A percentile compares a stretch with the other conserved stretches of the same genome.
phyloP scores from a whole-genome alignment of 129 eudicot species.

The Gnaphalium uliginosum region DNA sequence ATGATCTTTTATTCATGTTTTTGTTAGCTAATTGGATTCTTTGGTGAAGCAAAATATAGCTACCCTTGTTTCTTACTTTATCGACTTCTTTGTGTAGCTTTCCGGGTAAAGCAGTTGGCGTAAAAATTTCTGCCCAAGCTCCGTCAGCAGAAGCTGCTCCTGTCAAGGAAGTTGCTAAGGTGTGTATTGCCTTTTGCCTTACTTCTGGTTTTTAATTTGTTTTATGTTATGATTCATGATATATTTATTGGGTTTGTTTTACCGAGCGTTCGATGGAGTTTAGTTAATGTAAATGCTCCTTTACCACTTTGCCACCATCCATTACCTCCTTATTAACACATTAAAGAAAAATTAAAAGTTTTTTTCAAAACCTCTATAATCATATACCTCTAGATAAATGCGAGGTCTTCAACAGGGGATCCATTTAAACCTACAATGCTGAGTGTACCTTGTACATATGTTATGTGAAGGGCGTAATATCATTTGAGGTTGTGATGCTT shows the following conservation, averaged over 20 bases:
- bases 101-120: constrained; percentile 83
- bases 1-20: no score
- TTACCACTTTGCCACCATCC: no score
- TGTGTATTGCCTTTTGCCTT: constrained; percentile 22
- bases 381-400: no score
- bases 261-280: no score
- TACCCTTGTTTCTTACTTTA: not conserved
- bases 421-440: not conserved
- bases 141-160: constrained; percentile 59
- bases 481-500: no score
- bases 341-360: no score
- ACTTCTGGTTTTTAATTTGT: not conserved
- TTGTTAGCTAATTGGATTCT: not conserved
- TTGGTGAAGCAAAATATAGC: not conserved
- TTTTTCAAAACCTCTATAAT: no score
- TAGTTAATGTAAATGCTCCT: no score
- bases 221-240: not conserved
- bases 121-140: constrained; percentile 46
- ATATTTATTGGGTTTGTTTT: not conserved
- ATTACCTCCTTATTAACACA: no score
- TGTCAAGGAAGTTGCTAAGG: constrained; percentile 54
- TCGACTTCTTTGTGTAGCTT: constrained; percentile 41
- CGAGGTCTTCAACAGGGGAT: not conserved
- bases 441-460: not conserved
- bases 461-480: not conserved